Evolutionary conservation across 495 filamentous ascomycete genomes (phyloP), one percentile per base, ranked within the genome.

Genomic region (Xylaria scruposa): DNA sequence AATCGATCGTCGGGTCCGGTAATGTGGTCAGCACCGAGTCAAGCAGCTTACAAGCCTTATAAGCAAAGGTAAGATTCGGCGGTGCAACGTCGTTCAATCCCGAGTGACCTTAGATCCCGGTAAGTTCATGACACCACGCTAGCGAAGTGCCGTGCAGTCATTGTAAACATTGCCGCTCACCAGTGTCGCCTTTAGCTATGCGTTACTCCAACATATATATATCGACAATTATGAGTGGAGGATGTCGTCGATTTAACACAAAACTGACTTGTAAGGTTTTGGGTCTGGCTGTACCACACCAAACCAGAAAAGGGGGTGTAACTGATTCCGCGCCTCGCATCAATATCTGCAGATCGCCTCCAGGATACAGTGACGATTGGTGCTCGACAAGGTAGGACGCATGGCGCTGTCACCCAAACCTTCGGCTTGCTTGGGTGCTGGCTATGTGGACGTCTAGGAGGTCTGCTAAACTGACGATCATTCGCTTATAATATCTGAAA

Each of bases 261-360:
- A 15, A 36, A 38, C 31, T 31, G 19, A 26, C 40, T 61, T 21
- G 42, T 42, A 42, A 38, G 54, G 44, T 36, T 36, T 21, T 29
- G 47, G 58, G 46, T 56, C 44, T 49, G 60, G 47, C n/a, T n/a
- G 36, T 38, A 58, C 31, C 31, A 4, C 44, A 62, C n/a, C 59
- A 51, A 33, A 40, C 33, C 38, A 54, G 67, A 29, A 58, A 42
- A 68, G 33, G 62, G 42, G 65, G 49, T 33, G 53, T 54, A 62
- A 51, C 29, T 51, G 29, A 70, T 40, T 53, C 33, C 44, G 40
- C 42, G 46, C 47, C 59, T 46, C 31, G 44, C 59, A 70, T 70
- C 59, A 64, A 64, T 70, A 64, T 33, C 68, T 70, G 68, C 47
- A 70, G 68, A 70, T 70, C 68, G 59, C 68, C 68, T 46, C 59